Base-by-base conservation (phyloP, 2,329 filamentous ascomycete genomes). In the Aspergillus sp. region DNA sequence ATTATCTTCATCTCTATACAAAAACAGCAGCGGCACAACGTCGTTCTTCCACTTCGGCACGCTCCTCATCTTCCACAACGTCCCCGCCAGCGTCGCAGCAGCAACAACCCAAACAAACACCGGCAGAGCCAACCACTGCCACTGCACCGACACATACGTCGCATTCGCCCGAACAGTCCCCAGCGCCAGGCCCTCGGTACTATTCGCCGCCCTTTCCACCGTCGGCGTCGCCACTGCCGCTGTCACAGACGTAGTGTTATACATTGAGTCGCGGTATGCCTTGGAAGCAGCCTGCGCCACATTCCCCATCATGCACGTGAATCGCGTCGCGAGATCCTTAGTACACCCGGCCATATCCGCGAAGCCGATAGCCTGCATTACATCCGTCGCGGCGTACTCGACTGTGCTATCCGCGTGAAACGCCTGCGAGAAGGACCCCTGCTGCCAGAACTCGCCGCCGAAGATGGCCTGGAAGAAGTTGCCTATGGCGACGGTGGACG, bases 81-180 rank as follows among this genome's bases (percentile, higher is more conserved):
- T 55, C 3, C 58, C 62, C 2, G 54, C 14, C 37, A 56, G 19
- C 2, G 48, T 51, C n/a, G 21, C 37, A 14, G 46, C 45, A 2
- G 54, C 58, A 17, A 64, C 15, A 6, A 60, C 12, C 62, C 62
- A 63, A 8, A 63, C 62, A 23, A 63, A 4, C 0, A 23, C 40
- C 21, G 61, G 61, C 21, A 63, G 47, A 2, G 40, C 12, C 17
- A 64, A 51, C 58, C 57, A 63, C 33, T 52, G 46, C 62, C 60
- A 64, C 23, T 47, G 51, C 17, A 64, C 57, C 2, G 40, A 5
- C 12, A 60, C 24, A 19, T 55, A 44, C 1, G 43, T 56, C 7
- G 47, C 41, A 33, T n/a, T 55, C 2, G 31, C 21, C 52, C 33
- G 6, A 9, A 19, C n/a, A 2, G 8, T n/a, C 11, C 40, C 40